Evolutionary conservation across 345 rosid species (phyloP), one percentile per base, ranked within the genome.

Genomic region (Hibiscus syriacus): DNA sequence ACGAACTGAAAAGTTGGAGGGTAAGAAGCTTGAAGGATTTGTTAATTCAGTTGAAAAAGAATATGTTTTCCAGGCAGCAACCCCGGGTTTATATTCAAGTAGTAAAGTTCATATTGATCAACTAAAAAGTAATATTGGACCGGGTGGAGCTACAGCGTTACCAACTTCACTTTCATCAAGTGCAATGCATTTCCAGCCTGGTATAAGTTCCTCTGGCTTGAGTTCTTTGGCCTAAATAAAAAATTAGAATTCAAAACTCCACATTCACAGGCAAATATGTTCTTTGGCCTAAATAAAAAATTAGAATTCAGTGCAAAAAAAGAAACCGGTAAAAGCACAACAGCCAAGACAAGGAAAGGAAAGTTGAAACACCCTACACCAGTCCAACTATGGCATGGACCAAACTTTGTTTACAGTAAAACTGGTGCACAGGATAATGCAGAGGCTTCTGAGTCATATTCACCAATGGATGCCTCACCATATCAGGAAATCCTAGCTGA

Each of bases 381-480:
- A 57, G 80, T 79, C 66, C 97, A 82, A 73, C 74, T 76, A 5
- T 72, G 76, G 78, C 68, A 79, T 56, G 84, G 81, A 39, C 83
- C 78, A 54, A 86, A 82, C 75, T 84, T 81, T 78, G 74, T 80
- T 76, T 78, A 81, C 10, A 71, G 54, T 78, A 80, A 75, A 72
- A 64, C 76, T 68, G 64, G 12, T 74, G 73, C 76, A 30, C 78
- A 56, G n/a, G 94, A 78, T 77, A 78, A 68, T 48, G 76, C 66
- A n/a, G 96, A 91, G 75, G 82, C 73, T 77, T 64, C 79, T 22
- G 96, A 82, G 50, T 74, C 96, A 43, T 86, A 71, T 83, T 87
- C 93, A 39, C 97, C 90, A 4, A 87, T 91, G 99, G 98, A 94
- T 80, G 19, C n/a, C 55, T 91, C 99, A 23, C 87, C 97, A 0